phyloP scores from a whole-genome alignment of 805 yeast species.

The Saturnispora sanitii region DNA sequence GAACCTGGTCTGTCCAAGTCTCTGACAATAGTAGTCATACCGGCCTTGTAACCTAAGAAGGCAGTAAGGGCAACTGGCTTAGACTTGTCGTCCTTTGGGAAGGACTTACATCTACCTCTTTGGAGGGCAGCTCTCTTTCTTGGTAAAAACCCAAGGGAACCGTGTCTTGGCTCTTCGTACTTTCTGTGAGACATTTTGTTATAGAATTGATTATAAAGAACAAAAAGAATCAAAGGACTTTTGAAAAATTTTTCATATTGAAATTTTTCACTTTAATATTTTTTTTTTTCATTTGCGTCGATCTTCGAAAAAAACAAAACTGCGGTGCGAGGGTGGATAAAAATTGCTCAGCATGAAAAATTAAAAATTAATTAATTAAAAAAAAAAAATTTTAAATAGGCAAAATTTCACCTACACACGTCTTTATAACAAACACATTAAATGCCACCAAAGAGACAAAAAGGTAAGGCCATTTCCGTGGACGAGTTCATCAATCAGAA shows the following conservation, averaged over 20 bases:
- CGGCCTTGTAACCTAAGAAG: conserved; percentile 99
- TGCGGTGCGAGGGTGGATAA: conserved; percentile 7
- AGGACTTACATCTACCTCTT: conserved; percentile 98
- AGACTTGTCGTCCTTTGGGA: conserved; percentile 97
- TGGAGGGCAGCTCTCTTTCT: conserved; percentile 98
- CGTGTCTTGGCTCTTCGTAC: conserved; percentile 99
- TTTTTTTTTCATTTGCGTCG: not conserved
- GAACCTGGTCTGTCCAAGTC: conserved; percentile 99
- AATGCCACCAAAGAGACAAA: not conserved
- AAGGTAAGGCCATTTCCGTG: not conserved
- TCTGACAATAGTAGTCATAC: conserved; percentile 99
- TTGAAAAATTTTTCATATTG: not conserved
- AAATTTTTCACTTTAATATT: not conserved
- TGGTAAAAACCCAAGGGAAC: conserved; percentile 99
- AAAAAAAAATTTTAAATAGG: not conserved
- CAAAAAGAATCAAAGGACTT: not conserved
- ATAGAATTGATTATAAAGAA: conserved; percentile 7
- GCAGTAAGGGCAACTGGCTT: conserved; percentile 99
- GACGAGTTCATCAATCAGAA: not conserved
- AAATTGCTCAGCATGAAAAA: not conserved
- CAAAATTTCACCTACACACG: not conserved
- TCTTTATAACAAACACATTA: no score
- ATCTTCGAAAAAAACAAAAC: not conserved
- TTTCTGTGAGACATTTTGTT: conserved; percentile 95
- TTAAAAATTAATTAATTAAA: not conserved